phyloP scores from a whole-genome alignment of 2,329 filamentous ascomycete genomes.

The Endocalyx cinctus region DNA sequence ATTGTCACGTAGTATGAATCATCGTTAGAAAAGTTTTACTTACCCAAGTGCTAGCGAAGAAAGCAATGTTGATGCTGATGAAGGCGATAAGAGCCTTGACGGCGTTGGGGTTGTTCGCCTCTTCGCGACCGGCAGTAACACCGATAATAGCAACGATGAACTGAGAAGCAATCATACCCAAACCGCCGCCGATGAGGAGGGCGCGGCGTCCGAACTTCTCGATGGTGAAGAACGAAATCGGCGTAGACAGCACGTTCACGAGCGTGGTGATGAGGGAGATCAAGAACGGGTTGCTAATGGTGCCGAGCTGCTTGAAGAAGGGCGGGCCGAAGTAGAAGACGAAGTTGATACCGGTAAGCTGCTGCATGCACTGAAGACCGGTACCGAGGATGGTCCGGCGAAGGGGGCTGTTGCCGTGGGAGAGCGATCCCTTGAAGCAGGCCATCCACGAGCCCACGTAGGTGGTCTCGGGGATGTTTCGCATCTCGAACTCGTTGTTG shows the following conservation, averaged over 20 bases:
- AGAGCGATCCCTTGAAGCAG: constrained; percentile 52
- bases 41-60: constrained; percentile 76
- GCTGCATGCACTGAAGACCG: constrained; percentile 29
- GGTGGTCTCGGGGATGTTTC: constrained; percentile 51
- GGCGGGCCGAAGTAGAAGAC: constrained; percentile 69
- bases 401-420: constrained; percentile 50
- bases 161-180: constrained; percentile 66
- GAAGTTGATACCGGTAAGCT: constrained; percentile 61
- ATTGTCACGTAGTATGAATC: too few species aligned
- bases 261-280: constrained; percentile 69
- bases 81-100: constrained; percentile 61
- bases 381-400: constrained; percentile 44
- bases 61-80: constrained; percentile 76
- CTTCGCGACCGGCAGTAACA: constrained; percentile 35
- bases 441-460: constrained; percentile 58
- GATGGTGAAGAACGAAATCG: constrained; percentile 67
- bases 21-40: too few species aligned
- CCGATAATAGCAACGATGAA: constrained; percentile 64
- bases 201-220: constrained; percentile 66
- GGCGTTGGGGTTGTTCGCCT: constrained; percentile 28
- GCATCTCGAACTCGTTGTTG: constrained; percentile 66
- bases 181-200: constrained; percentile 63
- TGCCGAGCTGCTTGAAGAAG: constrained; percentile 64
- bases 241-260: constrained; percentile 71
- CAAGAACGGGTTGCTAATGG: constrained; percentile 64